Conservation (phyloP, 1,139 yeast species). For the Zygoascus sp. region DNA sequence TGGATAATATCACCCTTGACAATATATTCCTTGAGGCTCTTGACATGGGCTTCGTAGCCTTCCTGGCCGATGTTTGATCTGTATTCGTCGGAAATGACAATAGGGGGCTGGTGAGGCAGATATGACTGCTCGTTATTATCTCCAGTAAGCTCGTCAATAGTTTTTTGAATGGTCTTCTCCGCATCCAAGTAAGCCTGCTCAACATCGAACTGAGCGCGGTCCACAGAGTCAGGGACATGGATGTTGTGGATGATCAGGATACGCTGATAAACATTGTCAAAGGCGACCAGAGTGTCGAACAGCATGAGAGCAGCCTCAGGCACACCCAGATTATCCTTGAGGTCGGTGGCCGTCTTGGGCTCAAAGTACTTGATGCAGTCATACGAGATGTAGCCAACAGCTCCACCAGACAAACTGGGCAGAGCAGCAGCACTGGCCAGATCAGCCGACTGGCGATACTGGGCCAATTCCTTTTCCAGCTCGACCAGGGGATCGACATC, state of each 20-base stretch:
- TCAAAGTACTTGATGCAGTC: constrained; percentile 96
- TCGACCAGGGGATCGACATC: constrained; percentile 74
- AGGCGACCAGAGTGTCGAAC: constrained; percentile 83
- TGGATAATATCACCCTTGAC: constrained; percentile 90
- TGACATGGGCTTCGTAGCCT: constrained; percentile 84
- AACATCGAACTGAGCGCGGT: constrained; percentile 34
- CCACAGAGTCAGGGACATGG: constrained; percentile 39
- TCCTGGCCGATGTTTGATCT: constrained; percentile 87
- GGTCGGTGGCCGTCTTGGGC: constrained; percentile 70
- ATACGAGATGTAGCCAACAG: constrained; percentile 89
- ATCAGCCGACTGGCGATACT: constrained; percentile 66
- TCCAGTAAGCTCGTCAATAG: constrained; percentile 46
- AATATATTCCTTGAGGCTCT: constrained; percentile 70
- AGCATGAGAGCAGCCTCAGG: constrained; percentile 94
- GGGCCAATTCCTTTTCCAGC: constrained; percentile 66
- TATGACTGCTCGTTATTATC: constrained; percentile 34
- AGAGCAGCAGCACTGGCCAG: constrained; percentile 47
- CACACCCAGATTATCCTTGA: constrained; percentile 72
- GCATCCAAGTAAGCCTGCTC: constrained; percentile 54
- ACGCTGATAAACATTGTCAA: constrained; percentile 89
- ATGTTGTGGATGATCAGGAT: constrained; percentile 86
- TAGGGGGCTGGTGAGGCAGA: constrained; percentile 67
- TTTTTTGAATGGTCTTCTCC: constrained; percentile 48
- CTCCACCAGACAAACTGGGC: constrained; percentile 90
- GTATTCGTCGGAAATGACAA: constrained; percentile 51